Conservation (phyloP, 139 green algal genomes). For the Bryopsis sp. region DNA sequence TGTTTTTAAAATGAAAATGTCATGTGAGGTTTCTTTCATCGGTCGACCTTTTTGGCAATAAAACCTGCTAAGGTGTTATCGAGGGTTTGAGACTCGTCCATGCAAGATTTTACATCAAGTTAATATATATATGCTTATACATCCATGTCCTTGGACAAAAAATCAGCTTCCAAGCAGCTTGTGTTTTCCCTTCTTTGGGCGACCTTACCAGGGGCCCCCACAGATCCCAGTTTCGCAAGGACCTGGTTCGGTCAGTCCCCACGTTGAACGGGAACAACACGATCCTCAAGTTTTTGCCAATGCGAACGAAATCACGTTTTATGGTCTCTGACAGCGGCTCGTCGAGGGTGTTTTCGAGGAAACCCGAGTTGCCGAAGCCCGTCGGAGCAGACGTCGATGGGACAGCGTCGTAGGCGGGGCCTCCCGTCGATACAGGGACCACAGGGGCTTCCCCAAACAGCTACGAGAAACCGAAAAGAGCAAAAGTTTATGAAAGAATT, state of each 20-base stretch:
- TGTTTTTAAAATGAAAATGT: too few relatives aligned
- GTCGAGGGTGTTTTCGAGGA: constrained; percentile 75
- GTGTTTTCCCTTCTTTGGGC: too few relatives aligned
- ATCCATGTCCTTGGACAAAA: too few relatives aligned
- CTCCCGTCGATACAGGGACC: background rate
- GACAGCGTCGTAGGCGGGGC: background rate
- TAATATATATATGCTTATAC: too few relatives aligned
- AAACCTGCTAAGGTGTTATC: too few relatives aligned
- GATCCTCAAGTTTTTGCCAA: constrained; percentile 71
- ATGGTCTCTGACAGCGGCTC: constrained; percentile 83
- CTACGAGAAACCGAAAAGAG: too few relatives aligned
- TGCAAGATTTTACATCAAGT: too few relatives aligned
- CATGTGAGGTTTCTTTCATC: too few relatives aligned
- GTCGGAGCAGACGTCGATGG: background rate
- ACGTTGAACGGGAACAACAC: constrained; percentile 77
- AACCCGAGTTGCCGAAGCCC: background rate
- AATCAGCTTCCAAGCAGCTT: too few relatives aligned
- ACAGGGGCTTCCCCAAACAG: constrained; percentile 2
- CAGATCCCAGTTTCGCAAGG: constrained; percentile 94
- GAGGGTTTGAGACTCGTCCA: too few relatives aligned
- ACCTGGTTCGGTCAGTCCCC: constrained; percentile 49
- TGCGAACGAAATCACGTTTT: constrained; percentile 77
- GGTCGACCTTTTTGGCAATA: too few relatives aligned
- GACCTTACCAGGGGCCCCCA: constrained; percentile 94
- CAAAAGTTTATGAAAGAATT: too few relatives aligned